phyloP scores from a whole-genome alignment of 2,329 filamentous ascomycete genomes.

The Pseudogymnoascus sp. region DNA sequence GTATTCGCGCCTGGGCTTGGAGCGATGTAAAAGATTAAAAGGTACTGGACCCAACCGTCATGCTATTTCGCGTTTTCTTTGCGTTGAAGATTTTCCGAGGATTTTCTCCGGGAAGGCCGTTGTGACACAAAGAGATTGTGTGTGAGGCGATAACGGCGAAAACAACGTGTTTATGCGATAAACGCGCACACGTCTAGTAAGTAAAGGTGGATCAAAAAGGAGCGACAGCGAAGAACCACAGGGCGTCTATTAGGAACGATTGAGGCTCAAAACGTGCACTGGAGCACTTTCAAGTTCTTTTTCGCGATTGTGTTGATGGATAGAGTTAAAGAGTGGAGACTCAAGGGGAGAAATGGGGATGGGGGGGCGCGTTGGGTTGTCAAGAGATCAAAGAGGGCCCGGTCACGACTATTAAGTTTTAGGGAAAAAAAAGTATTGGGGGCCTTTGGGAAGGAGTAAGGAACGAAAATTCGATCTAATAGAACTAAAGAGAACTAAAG shows the following conservation, averaged over 20 bases:
- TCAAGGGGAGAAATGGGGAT: constrained; percentile 6
- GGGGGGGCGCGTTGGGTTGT: constrained; percentile 4
- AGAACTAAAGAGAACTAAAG: constrained; percentile 2
- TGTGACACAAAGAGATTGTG: background rate
- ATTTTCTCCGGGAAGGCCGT: constrained; percentile 6
- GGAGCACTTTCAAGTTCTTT: constrained; percentile 6
- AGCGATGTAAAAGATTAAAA: background rate
- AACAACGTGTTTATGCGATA: constrained; percentile 8
- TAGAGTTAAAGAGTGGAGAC: constrained; percentile 7
- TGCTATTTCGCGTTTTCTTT: constrained; percentile 8
- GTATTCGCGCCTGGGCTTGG: constrained; percentile 6
- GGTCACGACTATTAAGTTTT: constrained; percentile 5
- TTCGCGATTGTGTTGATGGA: constrained; percentile 8
- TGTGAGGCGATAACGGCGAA: constrained; percentile 8
- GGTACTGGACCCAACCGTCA: background rate
- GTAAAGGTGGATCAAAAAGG: constrained; percentile 4
- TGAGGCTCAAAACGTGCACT: constrained; percentile 6
- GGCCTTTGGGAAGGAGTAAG: background rate
- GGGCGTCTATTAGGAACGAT: background rate
- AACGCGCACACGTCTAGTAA: background rate
- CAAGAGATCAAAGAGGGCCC: constrained; percentile 6
- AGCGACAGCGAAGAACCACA: constrained; percentile 7
- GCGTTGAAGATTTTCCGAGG: constrained; percentile 8
- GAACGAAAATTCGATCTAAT: background rate
- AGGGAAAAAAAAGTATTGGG: background rate